Conservation (phyloP, 352 stramenopile species). For the Globisporangium nunn region DNA sequence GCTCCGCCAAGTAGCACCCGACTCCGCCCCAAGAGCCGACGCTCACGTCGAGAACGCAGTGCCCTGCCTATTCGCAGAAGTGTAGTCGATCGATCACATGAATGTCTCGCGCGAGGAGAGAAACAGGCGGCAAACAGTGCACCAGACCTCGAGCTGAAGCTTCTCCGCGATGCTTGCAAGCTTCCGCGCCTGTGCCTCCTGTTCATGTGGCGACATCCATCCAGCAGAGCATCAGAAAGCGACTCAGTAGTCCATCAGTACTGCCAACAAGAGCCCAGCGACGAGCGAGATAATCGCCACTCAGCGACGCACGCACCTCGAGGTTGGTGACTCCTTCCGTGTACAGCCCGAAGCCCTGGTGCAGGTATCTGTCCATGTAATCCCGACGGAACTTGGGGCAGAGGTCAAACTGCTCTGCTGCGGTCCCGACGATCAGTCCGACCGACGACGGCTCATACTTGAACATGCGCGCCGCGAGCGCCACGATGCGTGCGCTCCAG, state of each 20-base stretch:
- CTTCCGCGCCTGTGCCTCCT: constrained; percentile 65
- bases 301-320: constrained; percentile 14
- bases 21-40: constrained; percentile 79
- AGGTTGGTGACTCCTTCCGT: constrained; percentile 33
- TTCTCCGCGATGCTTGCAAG: constrained; percentile 52
- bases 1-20: constrained; percentile 62
- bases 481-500: constrained; percentile 72
- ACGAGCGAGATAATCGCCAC: background rate
- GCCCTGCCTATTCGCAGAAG: constrained; percentile 25
- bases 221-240: too few species aligned
- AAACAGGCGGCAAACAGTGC: background rate
- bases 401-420: constrained; percentile 70
- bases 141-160: constrained; percentile 47
- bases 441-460: constrained; percentile 69
- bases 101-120: background rate
- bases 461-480: constrained; percentile 64
- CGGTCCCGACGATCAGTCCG: constrained; percentile 56
- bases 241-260: too few species aligned
- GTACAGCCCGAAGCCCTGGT: constrained; percentile 76
- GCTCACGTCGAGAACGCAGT: constrained; percentile 76
- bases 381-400: constrained; percentile 53
- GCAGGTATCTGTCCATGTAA: constrained; percentile 77
- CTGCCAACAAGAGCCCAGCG: background rate
- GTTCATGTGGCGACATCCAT: background rate
- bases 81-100: background rate